Conservation (phyloP, 176 grass and related monocot species). For the Zizania latifolia region DNA sequence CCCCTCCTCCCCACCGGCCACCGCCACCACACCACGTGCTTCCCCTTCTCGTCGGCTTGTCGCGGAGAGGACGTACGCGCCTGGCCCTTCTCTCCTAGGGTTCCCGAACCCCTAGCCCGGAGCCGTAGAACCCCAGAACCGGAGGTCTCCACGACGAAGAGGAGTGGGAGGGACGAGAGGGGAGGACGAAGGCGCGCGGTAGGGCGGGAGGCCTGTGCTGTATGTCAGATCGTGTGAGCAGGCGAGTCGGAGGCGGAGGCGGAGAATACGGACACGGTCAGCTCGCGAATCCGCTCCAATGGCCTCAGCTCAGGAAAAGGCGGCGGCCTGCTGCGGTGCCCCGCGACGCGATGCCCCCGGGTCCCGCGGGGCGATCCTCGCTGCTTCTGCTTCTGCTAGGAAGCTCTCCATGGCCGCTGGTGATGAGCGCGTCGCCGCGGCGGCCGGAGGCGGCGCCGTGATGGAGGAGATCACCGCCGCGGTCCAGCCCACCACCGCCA, state of each 20-base stretch:
- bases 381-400: conserved; percentile 17
- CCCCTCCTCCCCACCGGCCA: not conserved
- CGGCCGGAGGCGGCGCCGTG: conserved; percentile 43
- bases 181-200: conserved; percentile 27
- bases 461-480: conserved; percentile 60
- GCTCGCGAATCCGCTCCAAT: conserved; percentile 93
- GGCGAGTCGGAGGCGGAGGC: conserved; percentile 58
- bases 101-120: conserved; percentile 24
- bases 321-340: conserved; percentile 61
- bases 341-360: conserved; percentile 20
- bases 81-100: not conserved
- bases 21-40: not conserved
- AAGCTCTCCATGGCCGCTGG: conserved; percentile 31
- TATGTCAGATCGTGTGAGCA: conserved; percentile 83
- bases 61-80: conserved; percentile 19
- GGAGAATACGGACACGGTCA: conserved; percentile 91
- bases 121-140: too few relatives aligned
- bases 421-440: conserved; percentile 28
- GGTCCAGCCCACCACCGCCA: conserved; percentile 50
- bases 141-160: not conserved
- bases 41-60: not conserved
- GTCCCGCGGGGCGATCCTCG: conserved; percentile 9
- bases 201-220: conserved; percentile 72
- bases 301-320: conserved; percentile 99
- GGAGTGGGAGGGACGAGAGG: not conserved